These are phyloP conservation scores for Sarocladiaceae sp. DNA, from an alignment of 2,329 filamentous ascomycete genomes.

Conservation along the genomic window DNA sequence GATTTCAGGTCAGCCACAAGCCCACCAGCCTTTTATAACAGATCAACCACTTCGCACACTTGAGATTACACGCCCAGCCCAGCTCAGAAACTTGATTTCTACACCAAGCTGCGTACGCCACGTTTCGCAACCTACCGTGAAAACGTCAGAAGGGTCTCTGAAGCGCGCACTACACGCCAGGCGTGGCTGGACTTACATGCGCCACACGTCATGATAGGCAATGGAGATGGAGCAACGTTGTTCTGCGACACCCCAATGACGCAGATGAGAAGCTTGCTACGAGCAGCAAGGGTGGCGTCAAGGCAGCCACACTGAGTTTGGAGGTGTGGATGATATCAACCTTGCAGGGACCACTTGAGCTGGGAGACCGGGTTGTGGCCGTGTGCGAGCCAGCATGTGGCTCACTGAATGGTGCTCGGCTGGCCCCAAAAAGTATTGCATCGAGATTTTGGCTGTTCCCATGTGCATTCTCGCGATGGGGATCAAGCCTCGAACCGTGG, in stretches of 20 bases:
- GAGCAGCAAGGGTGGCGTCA: background rate
- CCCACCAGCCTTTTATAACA: conserved; percentile 1
- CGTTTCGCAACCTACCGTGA: background rate
- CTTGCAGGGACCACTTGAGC: conserved; percentile 1
- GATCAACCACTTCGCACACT: background rate
- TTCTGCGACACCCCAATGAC: conserved; percentile 7
- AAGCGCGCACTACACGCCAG: background rate
- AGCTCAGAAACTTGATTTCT: conserved; percentile 8
- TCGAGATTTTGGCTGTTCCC: conserved; percentile 1
- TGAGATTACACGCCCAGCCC: background rate
- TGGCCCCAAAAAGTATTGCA: background rate
- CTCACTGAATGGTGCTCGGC: background rate
- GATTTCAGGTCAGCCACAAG: background rate
- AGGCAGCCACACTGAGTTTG: conserved; percentile 2
- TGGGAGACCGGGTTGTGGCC: conserved; percentile 6
- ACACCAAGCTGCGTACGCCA: background rate
- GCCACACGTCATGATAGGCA: conserved; percentile 8
- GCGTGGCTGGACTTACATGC: conserved; percentile 8
- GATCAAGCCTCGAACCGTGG: background rate
- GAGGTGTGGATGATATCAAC: conserved; percentile 8
- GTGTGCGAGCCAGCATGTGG: conserved; percentile 1
- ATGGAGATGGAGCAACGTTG: conserved; percentile 1
- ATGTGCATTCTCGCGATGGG: background rate
- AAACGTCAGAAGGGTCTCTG: conserved; percentile 1
- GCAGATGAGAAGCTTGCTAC: background rate